Evolutionary conservation across 1,284 basidiomycete species (phyloP).

Genomic region (Rhodotorula mucilaginosa): DNA sequence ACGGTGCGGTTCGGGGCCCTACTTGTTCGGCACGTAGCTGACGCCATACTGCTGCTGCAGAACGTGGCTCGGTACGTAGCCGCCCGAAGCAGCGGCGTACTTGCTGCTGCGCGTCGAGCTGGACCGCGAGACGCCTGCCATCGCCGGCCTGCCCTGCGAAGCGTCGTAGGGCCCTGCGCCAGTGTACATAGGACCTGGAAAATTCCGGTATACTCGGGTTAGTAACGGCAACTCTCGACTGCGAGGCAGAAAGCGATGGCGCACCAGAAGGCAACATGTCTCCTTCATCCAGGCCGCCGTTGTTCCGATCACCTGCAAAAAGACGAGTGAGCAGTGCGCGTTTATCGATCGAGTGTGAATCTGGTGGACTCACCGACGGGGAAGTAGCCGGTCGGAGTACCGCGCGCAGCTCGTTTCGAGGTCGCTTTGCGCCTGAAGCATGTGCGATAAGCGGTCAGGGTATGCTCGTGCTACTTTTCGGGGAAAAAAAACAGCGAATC

Average conservation of each 20-base stretch:
- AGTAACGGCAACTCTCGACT: too few species aligned
- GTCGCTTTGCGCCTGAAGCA: conserved; percentile 6
- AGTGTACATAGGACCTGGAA: neutral
- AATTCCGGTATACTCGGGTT: neutral
- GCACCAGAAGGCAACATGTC: conserved; percentile 4
- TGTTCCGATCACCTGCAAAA: neutral
- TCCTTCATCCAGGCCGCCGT: neutral
- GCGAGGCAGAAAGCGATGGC: neutral
- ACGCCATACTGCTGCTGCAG: conserved; percentile 10
- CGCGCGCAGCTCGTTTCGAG: neutral
- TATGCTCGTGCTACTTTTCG: too few species aligned
- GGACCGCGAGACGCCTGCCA: neutral
- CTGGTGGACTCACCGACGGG: neutral
- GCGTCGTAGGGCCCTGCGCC: conserved; percentile 1
- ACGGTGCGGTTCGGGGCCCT: neutral
- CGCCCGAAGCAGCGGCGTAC: neutral
- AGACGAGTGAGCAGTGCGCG: rapidly evolving
- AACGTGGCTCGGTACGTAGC: conserved; percentile 9
- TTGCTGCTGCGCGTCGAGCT: neutral
- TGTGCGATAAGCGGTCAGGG: neutral
- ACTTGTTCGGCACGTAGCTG: neutral
- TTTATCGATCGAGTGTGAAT: rapidly evolving
- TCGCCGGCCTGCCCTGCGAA: neutral
- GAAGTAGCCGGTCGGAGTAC: neutral
- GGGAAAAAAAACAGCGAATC: neutral